phyloP scores from a whole-genome alignment of 2,329 filamentous ascomycete species.

The Microsporum canis region DNA sequence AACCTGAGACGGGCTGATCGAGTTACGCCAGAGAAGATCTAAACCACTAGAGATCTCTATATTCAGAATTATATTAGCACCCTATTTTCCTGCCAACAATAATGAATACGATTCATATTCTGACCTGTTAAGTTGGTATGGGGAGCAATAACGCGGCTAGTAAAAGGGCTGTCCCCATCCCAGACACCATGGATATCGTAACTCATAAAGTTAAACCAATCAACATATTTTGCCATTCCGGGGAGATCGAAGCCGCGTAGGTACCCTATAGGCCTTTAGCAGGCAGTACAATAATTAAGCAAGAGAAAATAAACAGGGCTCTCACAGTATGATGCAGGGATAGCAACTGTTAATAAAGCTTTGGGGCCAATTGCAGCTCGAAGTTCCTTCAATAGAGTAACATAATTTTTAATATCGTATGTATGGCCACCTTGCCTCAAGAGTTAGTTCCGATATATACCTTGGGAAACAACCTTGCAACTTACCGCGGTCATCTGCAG shows the following conservation, averaged over 20 bases:
- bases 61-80: no score
- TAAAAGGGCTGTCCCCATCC: constrained; percentile 15
- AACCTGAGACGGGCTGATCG: constrained; percentile 32
- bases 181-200: constrained; percentile 23
- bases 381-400: no score
- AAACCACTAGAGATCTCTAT: constrained; percentile 32
- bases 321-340: constrained; percentile 6
- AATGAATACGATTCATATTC: no score
- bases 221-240: constrained; percentile 8
- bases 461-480: no score
- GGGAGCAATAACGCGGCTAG: constrained; percentile 19
- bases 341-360: constrained; percentile 9
- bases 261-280: constrained; percentile 9
- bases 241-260: constrained; percentile 20
- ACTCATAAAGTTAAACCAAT: constrained; percentile 23
- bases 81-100: no score
- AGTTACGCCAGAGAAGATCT: constrained; percentile 33
- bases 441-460: not conserved
- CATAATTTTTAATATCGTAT: no score
- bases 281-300: no score
- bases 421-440: no score
- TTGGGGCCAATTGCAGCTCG: not conserved
- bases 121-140: constrained; percentile 31
- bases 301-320: no score
- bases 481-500: constrained; percentile 21